A percentile compares a stretch with the other conserved stretches of the same genome.
These are phyloP conservation scores for Cucumis hystrix DNA, from an alignment of 306 rosid species.

Conservation along the genomic window DNA sequence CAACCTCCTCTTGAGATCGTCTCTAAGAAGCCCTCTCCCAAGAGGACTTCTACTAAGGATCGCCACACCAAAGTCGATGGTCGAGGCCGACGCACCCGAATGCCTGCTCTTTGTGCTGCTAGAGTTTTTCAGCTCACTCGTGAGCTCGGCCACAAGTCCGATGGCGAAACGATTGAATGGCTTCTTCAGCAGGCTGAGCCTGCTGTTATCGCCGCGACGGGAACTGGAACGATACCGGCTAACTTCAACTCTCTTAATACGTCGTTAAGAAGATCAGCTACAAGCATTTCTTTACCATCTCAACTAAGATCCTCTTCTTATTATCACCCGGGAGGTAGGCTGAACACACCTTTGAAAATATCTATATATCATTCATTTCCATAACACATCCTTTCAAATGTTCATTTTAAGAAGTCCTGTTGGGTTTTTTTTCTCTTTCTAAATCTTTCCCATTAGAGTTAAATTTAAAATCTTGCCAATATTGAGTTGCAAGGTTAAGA, in stretches of 20 bases:
- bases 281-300: neutral
- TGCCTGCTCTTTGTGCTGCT: slow-evolving; percentile 13
- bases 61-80: slow-evolving; percentile 11
- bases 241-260: slow-evolving; percentile 4
- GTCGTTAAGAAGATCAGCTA: neutral
- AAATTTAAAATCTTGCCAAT: neutral
- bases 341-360: neutral
- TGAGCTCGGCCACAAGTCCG: slow-evolving; percentile 10
- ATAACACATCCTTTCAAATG: neutral
- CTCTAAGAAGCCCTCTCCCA: slow-evolving; percentile 1
- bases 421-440: no score
- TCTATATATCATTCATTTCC: neutral
- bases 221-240: neutral
- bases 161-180: slow-evolving; percentile 12
- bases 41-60: neutral
- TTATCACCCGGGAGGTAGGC: neutral
- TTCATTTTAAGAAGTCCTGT: neutral
- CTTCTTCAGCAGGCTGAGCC: slow-evolving; percentile 13
- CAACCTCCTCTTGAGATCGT: neutral
- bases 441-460: neutral
- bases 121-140: slow-evolving; percentile 11
- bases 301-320: slow-evolving; percentile 7
- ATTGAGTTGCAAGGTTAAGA: neutral
- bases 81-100: slow-evolving; percentile 6
- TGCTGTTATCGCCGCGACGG: slow-evolving; percentile 4